Conservation (phyloP, 2,329 filamentous ascomycete genomes). For the Didymella arachidicola region DNA sequence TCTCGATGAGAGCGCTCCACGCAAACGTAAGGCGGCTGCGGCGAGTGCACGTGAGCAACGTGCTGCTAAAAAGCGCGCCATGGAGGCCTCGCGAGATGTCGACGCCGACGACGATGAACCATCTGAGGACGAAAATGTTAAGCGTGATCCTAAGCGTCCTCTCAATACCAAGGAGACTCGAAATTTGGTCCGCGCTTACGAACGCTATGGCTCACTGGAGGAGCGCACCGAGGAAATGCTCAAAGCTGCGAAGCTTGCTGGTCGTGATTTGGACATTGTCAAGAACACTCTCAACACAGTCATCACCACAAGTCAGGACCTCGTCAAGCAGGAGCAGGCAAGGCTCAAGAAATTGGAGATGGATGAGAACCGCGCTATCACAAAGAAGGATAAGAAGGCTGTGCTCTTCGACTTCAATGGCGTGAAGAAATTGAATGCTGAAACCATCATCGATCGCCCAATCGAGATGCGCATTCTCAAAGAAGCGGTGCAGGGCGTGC, state of each 20-base stretch:
- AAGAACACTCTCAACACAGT: slow-evolving; percentile 79
- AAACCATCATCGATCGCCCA: slow-evolving; percentile 91
- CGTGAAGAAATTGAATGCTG: slow-evolving; percentile 93
- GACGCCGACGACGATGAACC: slow-evolving; percentile 67
- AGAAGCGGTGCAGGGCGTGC: slow-evolving; percentile 68
- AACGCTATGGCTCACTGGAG: slow-evolving; percentile 88
- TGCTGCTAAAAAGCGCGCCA: slow-evolving; percentile 72
- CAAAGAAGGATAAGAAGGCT: slow-evolving; percentile 97
- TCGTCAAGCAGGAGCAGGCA: slow-evolving; percentile 76
- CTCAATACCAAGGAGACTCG: slow-evolving; percentile 92
- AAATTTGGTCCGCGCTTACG: slow-evolving; percentile 87
- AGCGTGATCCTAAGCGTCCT: slow-evolving; percentile 83
- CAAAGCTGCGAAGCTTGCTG: slow-evolving; percentile 81
- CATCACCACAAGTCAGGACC: slow-evolving; percentile 71
- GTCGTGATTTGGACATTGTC: slow-evolving; percentile 83
- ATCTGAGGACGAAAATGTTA: slow-evolving; percentile 58
- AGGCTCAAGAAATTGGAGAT: slow-evolving; percentile 71
- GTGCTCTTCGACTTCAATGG: slow-evolving; percentile 94
- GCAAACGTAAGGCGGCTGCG: slow-evolving; percentile 70
- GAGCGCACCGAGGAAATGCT: slow-evolving; percentile 88
- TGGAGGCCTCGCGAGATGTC: slow-evolving; percentile 68
- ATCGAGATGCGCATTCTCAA: slow-evolving; percentile 86
- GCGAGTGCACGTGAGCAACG: slow-evolving; percentile 70
- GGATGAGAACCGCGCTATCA: slow-evolving; percentile 77
- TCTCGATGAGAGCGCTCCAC: slow-evolving; percentile 84